These are phyloP conservation scores for Taphrina sp. DNA, from an alignment of 1,139 yeast species.

Conservation along the genomic window DNA sequence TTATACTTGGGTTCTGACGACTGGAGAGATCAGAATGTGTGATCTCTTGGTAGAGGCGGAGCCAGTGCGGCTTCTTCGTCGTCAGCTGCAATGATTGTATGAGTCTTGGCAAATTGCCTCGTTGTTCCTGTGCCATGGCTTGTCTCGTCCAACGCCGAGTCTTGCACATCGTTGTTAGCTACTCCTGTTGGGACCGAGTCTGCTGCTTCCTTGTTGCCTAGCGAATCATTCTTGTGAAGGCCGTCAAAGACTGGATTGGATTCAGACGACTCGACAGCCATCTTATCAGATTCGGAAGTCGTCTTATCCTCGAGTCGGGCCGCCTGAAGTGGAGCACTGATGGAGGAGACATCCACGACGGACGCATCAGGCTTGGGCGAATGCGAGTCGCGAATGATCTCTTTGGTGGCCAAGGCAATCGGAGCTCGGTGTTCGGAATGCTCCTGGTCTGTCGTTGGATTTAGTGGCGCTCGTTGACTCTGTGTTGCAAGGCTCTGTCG, in stretches of 20 bases:
- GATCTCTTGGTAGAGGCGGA: neutral
- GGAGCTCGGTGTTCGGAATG: neutral
- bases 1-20: too few species aligned
- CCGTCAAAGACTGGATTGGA: constrained; percentile 16
- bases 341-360: constrained; percentile 16
- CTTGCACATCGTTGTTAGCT: neutral
- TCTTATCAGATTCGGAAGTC: neutral
- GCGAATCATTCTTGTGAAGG: neutral
- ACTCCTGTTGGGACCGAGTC: neutral
- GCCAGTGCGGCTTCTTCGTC: neutral
- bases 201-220: constrained; percentile 1
- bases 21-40: neutral
- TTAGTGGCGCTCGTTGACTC: neutral
- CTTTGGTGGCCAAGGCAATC: neutral
- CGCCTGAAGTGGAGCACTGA: constrained; percentile 20
- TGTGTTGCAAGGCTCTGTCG: neutral
- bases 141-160: neutral
- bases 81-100: neutral
- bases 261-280: constrained; percentile 3
- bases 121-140: neutral
- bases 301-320: constrained; percentile 16
- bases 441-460: neutral
- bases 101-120: too few species aligned
- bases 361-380: neutral
- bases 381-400: too few species aligned